phyloP scores from a whole-genome alignment of 345 rosid species.

The Eucalyptus polybractea region DNA sequence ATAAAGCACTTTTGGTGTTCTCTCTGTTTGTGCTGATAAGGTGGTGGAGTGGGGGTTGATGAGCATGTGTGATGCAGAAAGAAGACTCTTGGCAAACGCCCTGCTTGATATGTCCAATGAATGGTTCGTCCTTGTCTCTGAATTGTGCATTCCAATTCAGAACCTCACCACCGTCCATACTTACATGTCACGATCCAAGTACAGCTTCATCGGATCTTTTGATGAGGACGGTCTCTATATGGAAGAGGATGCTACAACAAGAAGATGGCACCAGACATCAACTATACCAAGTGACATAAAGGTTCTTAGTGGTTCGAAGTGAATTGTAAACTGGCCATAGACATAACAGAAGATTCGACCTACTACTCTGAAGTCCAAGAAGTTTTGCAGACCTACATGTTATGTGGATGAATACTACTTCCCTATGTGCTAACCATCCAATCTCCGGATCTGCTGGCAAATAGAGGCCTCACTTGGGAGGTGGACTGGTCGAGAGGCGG shows the following conservation, averaged over 20 bases:
- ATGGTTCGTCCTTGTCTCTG: slow-evolving; percentile 82
- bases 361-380: slow-evolving; percentile 35
- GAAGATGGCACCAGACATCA: slow-evolving; percentile 55
- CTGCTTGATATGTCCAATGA: slow-evolving; percentile 75
- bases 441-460: slow-evolving; percentile 47
- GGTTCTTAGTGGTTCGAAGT: slow-evolving; percentile 92
- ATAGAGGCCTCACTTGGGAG: slow-evolving; percentile 62
- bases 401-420: slow-evolving; percentile 82
- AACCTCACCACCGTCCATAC: slow-evolving; percentile 45
- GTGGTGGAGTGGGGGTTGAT: too few species aligned
- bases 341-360: slow-evolving; percentile 36
- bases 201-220: slow-evolving; percentile 69
- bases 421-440: slow-evolving; percentile 50
- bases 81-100: slow-evolving; percentile 83
- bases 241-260: slow-evolving; percentile 64
- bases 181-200: slow-evolving; percentile 44
- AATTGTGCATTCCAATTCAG: slow-evolving; percentile 73
- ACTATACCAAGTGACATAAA: slow-evolving; percentile 67
- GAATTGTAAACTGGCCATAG: slow-evolving; percentile 43
- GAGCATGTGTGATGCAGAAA: slow-evolving; percentile 93
- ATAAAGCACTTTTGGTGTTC: background rate
- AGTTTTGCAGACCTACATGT: slow-evolving; percentile 57
- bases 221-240: slow-evolving; percentile 56
- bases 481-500: slow-evolving; percentile 82
- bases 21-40: background rate